Evolutionary conservation across 2,329 filamentous ascomycete genomes (phyloP).

Genomic region (Curvularia hawaiiensis): DNA sequence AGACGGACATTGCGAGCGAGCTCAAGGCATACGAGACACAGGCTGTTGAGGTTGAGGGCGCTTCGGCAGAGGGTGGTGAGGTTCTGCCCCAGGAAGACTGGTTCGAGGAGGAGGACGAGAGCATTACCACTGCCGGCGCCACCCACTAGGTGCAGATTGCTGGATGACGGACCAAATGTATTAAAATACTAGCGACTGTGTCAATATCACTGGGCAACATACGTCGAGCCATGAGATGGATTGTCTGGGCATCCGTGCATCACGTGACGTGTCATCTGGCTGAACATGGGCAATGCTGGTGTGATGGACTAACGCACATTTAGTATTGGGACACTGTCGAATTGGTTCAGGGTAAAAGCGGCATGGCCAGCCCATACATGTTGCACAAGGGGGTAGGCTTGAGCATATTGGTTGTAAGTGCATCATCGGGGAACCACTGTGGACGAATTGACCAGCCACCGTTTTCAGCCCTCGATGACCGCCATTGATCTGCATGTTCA

Average conservation of each 20-base stretch:
- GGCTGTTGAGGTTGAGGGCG: constrained; percentile 92
- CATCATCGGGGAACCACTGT: background rate
- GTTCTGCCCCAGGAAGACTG: constrained; percentile 71
- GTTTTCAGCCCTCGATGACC: background rate
- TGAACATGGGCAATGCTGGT: background rate
- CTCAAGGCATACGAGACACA: constrained; percentile 94
- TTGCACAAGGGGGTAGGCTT: background rate
- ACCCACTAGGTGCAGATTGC: constrained; percentile 33
- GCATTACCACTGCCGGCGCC: constrained; percentile 49
- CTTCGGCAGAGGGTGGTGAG: constrained; percentile 63
- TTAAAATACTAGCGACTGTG: constrained; percentile 43
- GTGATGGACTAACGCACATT: background rate
- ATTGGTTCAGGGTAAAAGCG: background rate
- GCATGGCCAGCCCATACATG: background rate
- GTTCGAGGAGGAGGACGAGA: constrained; percentile 77
- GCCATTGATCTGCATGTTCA: background rate
- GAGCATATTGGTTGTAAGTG: background rate
- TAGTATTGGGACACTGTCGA: background rate
- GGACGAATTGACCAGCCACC: background rate
- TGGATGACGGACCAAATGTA: constrained; percentile 34
- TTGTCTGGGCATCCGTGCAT: constrained; percentile 13
- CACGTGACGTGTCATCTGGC: constrained; percentile 24
- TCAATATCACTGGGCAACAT: constrained; percentile 42
- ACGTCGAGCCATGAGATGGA: constrained; percentile 14
- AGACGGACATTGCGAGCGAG: constrained; percentile 88